Evolutionary conservation across 257 asterid genomes (phyloP).

Genomic region (Solanum appendiculatum): DNA sequence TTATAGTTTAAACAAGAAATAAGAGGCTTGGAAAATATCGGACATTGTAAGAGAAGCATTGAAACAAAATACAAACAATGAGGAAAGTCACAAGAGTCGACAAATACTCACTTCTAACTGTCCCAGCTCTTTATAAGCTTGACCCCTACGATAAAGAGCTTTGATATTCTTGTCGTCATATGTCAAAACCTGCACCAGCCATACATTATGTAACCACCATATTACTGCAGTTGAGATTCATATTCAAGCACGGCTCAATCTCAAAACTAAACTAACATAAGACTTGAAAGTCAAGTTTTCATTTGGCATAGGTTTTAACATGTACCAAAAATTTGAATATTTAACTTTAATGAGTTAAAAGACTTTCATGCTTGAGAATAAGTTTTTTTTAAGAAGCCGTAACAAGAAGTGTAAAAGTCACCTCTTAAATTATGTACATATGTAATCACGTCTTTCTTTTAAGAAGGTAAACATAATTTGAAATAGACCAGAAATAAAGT

Average conservation of each 20-base stretch:
- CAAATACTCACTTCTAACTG: conserved; percentile 53
- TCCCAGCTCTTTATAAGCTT: conserved; percentile 71
- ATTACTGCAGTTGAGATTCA: neutral
- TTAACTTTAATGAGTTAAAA: neutral
- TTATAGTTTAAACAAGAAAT: neutral
- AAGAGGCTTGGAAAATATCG: neutral
- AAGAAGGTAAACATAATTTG: neutral
- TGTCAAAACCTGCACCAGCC: conserved; percentile 53
- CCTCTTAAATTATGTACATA: neutral
- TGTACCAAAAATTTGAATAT: neutral
- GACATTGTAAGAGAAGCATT: neutral
- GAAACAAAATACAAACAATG: conserved; percentile 1
- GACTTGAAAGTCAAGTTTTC: neutral
- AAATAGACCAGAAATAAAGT: neutral
- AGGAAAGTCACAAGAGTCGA: conserved; percentile 4
- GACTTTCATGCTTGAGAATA: neutral
- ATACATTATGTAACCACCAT: conserved; percentile 5
- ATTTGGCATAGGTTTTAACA: neutral
- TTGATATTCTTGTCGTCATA: conserved; percentile 62
- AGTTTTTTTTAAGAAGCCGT: neutral
- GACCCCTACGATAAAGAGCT: conserved; percentile 95
- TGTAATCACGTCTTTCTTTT: neutral
- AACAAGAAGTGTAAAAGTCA: neutral
- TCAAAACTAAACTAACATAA: neutral
- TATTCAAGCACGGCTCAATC: neutral